Base-by-base conservation (phyloP, 441 rosid genomes). In the Populus hybrid region DNA sequence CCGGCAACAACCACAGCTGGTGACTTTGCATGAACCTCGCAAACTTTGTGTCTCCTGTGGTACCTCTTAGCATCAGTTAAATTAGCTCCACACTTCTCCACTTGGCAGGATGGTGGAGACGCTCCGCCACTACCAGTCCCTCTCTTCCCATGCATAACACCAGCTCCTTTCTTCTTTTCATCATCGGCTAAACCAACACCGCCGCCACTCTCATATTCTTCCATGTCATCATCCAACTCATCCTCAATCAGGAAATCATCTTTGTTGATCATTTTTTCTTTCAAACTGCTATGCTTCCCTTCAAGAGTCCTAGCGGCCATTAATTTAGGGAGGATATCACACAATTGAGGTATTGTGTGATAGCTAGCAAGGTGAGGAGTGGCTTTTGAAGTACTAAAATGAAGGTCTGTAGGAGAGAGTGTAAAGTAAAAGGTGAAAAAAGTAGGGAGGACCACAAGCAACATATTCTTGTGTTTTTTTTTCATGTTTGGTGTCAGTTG, bases 1-100 rank as follows among this genome's bases (percentile, higher is more conserved):
- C 91, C 90, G 70, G 81, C 81, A 26, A 85, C 85, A 66, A 85
- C 73, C 66, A 83, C 90, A 12, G 80, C 78, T 69, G 85, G 81
- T 74, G 93, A 87, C 85, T 89, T 88, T 54, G 93, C 79, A 69
- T 89, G 93, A 74, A 82, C 67, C 78, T 89, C 95, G 70, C 93
- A 89, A 26, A 91, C 95, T 84, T 84, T 86, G 81, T 91, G 95
- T 79, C 91, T 79, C 84, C 87, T 76, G 68, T 88, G 89, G 79
- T 89, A 89, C 86, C 63, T 86, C 83, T 82, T 87, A 18, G 88
- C 88, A 18, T 84, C 89, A 76, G 80, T 65, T 69, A 89, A 84
- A 82, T 89, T 88, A 64, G 76, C 87, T 65, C 79, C 73, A 73
- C 93, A 89, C 70, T 74, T 84, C 80, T 91, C 93, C 65, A 80